Base-by-base conservation (phyloP, 2,329 filamentous ascomycete species). In the Coleophoma crateriformis region DNA sequence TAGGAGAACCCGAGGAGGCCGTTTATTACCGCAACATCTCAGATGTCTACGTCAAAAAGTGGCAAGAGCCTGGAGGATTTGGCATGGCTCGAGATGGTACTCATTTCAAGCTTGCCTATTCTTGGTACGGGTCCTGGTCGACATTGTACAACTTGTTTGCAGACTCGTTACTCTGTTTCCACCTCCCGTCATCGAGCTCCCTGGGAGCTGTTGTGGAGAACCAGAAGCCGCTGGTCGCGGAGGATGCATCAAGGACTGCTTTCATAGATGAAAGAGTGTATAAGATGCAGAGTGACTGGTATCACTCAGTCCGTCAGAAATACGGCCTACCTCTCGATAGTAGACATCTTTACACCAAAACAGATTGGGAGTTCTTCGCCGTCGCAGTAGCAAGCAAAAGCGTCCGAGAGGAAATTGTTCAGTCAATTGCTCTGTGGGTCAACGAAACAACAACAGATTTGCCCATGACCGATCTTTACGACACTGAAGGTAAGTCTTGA, bases 351-450 rank as follows among this genome's bases (percentile, higher is more conserved):
- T 94, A 94, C 67, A 86, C 88, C 33, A 95, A 95, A 70, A 90
- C 85, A 32, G 90, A 95, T 68, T 95, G 90, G 90, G 85, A 94
- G 60, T 90, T 95, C 65, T 91, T 94, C 66, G 87, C 88, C 0
- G 89, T 90, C 43, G 87, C 89, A 2, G 85, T 95, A 5, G 81
- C 88, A 4, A 83, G 82, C 58, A 78, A 79, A 63, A 70, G 76
- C 50, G 86, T 87, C 1, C 78, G 89, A 48, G 75, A 77, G 3
- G 81, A 87, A 64, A 90, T 95, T 46, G 70, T 94, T 34, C 77
- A 88, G 52, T 79, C 81, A 15, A 85, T 94, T 38, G 87, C 88
- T 1, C 72, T 71, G 49, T 95, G 90, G 90, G 74, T 95, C 51
- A 95, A 94, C 61, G 88, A 95, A 68, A 95, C 89, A 1, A 73